phyloP scores from a whole-genome alignment of 2,329 filamentous ascomycete species.

The Claviceps sp. region DNA sequence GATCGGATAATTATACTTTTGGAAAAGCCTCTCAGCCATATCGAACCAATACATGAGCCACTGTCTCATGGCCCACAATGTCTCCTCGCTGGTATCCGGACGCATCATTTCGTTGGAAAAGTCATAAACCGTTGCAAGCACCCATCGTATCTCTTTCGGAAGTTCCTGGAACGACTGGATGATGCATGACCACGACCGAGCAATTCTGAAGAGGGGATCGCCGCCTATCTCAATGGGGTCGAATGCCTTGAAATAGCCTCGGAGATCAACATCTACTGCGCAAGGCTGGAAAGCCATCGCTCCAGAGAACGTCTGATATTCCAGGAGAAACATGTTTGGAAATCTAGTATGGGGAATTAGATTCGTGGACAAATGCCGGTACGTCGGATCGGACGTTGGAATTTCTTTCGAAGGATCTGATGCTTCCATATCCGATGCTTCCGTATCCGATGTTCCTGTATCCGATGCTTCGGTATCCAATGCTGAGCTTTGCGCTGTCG shows the following conservation, averaged over 20 bases:
- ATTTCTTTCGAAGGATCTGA: slow-evolving; percentile 9
- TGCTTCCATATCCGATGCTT: background rate
- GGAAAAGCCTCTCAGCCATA: slow-evolving; percentile 14
- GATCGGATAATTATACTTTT: slow-evolving; percentile 6
- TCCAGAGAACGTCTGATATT: slow-evolving; percentile 16
- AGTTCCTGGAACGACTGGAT: slow-evolving; percentile 12
- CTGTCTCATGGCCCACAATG: slow-evolving; percentile 12
- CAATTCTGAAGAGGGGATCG: slow-evolving; percentile 15
- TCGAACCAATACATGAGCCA: slow-evolving; percentile 19
- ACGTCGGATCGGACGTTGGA: slow-evolving; percentile 13
- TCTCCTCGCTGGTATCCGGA: slow-evolving; percentile 6
- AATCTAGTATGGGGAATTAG: slow-evolving; percentile 13
- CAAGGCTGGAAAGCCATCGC: slow-evolving; percentile 19
- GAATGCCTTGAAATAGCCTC: slow-evolving; percentile 12
- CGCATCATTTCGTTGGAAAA: slow-evolving; percentile 17
- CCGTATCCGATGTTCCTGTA: background rate
- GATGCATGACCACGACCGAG: slow-evolving; percentile 19
- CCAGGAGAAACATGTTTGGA: slow-evolving; percentile 12
- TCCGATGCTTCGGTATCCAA: no score
- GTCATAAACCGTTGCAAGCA: slow-evolving; percentile 19
- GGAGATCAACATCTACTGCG: slow-evolving; percentile 8
- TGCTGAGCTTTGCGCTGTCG: background rate
- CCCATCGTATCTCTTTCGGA: slow-evolving; percentile 18
- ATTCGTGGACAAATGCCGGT: slow-evolving; percentile 8
- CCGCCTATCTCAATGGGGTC: slow-evolving; percentile 9